Percentiles rank a stretch among this genome's conserved stretches.
Evolutionary conservation across 495 filamentous ascomycete species (phyloP).

Genomic region (Schizothecium vesticola): DNA sequence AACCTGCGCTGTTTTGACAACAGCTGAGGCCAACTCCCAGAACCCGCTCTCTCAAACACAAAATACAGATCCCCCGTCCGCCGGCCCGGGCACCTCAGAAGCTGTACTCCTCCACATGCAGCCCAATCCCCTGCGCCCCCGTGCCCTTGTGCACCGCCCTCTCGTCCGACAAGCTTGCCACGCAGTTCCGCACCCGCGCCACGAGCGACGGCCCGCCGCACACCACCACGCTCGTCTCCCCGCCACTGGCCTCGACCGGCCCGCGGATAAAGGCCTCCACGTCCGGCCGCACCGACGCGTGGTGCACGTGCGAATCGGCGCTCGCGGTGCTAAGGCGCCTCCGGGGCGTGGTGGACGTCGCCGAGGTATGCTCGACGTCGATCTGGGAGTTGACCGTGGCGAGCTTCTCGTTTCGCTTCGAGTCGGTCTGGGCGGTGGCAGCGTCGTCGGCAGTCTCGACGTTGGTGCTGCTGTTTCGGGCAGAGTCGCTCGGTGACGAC

Average conservation of each 20-base stretch:
- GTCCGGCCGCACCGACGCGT: constrained; percentile 37
- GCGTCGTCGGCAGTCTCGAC: neutral
- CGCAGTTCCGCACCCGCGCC: constrained; percentile 58
- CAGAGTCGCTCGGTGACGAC: neutral
- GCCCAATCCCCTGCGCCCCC: constrained; percentile 68
- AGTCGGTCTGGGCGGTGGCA: constrained; percentile 14
- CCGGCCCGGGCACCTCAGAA: constrained; percentile 17
- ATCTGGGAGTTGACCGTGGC: neutral
- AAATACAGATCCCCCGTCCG: neutral
- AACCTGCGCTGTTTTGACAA: neutral
- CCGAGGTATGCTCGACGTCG: constrained; percentile 24
- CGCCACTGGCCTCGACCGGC: constrained; percentile 65
- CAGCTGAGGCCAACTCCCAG: neutral
- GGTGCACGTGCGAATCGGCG: constrained; percentile 37
- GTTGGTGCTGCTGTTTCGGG: neutral
- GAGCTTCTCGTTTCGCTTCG: constrained; percentile 23
- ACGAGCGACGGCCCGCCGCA: constrained; percentile 70
- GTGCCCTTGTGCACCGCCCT: constrained; percentile 87
- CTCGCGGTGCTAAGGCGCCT: constrained; percentile 28
- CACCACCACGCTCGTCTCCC: constrained; percentile 78
- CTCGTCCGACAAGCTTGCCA: constrained; percentile 73
- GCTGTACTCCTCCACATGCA: constrained; percentile 47
- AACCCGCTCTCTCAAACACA: neutral
- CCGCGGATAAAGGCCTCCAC: constrained; percentile 40
- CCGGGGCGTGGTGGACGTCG: constrained; percentile 16